A percentile compares a stretch with the other conserved stretches of the same genome.
phyloP scores from a whole-genome alignment of 1,139 yeast genomes.

The Kluyveromyces sp. region DNA sequence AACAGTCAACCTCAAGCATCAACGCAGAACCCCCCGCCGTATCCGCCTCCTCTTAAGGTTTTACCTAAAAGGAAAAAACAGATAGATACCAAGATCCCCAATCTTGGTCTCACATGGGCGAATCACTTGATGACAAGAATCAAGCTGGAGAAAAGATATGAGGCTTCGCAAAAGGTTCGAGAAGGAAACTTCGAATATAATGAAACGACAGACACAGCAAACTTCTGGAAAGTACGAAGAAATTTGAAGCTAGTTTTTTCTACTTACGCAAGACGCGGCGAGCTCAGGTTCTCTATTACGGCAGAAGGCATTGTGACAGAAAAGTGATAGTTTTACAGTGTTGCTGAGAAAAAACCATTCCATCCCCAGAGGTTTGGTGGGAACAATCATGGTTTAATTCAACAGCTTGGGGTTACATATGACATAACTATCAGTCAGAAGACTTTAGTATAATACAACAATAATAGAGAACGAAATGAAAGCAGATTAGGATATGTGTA shows the following conservation, averaged over 20 bases:
- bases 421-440: background rate
- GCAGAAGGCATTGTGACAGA: conserved; percentile 27
- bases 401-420: background rate
- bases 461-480: background rate
- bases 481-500: background rate
- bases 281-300: conserved; percentile 28
- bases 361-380: too few species aligned
- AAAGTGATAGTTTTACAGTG: conserved; percentile 4
- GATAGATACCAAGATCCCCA: conserved; percentile 34
- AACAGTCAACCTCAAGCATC: background rate
- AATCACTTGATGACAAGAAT: conserved; percentile 37
- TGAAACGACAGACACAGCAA: conserved; percentile 20
- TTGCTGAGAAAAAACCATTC: too few species aligned
- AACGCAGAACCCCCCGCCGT: background rate
- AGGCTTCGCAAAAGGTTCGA: conserved; percentile 26
- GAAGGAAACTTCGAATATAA: conserved; percentile 26
- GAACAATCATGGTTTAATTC: conserved; percentile 3
- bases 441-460: background rate
- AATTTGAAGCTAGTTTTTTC: conserved; percentile 37
- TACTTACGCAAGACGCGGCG: conserved; percentile 22
- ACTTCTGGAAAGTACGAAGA: conserved; percentile 33
- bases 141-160: conserved; percentile 33
- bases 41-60: background rate
- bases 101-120: conserved; percentile 41
- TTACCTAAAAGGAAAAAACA: conserved; percentile 16